Base-by-base conservation (phyloP, 2,329 filamentous ascomycete species). In the Pseudogymnoascus sp. region DNA sequence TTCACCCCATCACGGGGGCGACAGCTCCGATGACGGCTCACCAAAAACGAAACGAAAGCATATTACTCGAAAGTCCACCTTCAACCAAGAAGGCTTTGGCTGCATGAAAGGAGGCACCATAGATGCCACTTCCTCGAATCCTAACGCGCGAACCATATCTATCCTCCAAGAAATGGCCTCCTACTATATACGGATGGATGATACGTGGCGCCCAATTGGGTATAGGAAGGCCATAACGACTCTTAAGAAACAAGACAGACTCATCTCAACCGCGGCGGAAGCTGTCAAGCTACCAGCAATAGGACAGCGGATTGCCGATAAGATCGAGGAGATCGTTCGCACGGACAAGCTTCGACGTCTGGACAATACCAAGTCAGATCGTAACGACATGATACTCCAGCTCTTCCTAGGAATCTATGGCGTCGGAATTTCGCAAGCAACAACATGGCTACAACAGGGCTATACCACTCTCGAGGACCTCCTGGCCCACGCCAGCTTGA, bases 291-390 rank as follows among this genome's bases (percentile, higher is more conserved):
- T 97, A 0, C 85, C 86, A 0, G 83, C 81, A 65, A 86, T 97
- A 37, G 93, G 93, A 6, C 71, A 79, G 10, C 83, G 90, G 1
- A 78, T 97, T 1, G 92, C 92, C 0, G 80, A 83, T 25, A 96
- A 96, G 74, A 95, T 98, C 67, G 90, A 95, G 70, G 93, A 97
- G 73, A 96, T 97, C 48, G 90, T 86, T 1, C 80, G 81, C 41
- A 96, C 91, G 0, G 83, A 91, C 70, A 80, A 81, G 25, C 82
- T 97, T 0, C 83, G 83, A 45, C 83, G 88, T 39, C 81, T 97
- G 0, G 89, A 96, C 36, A 85, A 87, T 69, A 85, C 89, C 0
- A 82, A 83, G 63, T 76, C 80, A 2, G 89, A 96, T 57, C 84
- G 88, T 0, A 79, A 81, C n/a, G 85, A 92, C 67, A 76, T 80